phyloP scores from a whole-genome alignment of 106 monocot genomes.

The Posidonia australis region DNA sequence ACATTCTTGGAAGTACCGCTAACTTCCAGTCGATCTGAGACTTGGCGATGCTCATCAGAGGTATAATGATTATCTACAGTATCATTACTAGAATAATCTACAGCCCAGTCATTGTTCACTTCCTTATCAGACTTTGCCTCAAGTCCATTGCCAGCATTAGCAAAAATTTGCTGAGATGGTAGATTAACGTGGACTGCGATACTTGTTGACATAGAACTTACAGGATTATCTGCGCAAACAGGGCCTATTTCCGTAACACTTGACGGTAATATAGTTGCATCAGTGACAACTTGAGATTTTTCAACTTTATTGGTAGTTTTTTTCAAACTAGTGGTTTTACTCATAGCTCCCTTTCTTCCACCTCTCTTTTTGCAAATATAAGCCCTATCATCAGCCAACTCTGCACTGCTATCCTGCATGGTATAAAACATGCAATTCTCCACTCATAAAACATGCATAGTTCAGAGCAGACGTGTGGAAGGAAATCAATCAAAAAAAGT shows the following conservation, averaged over 20 bases:
- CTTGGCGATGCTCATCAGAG: background rate
- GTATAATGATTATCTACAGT: background rate
- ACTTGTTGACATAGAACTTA: constrained; percentile 1
- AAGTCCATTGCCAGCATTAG: constrained; percentile 7
- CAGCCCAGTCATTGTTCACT: constrained; percentile 17
- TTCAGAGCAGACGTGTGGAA: background rate
- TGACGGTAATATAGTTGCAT: constrained; percentile 6
- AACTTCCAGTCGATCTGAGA: background rate
- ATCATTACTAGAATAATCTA: background rate
- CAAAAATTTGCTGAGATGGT: constrained; percentile 7
- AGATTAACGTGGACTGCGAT: background rate
- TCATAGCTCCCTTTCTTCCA: constrained; percentile 39
- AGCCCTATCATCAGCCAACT: constrained; percentile 20
- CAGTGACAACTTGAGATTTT: constrained; percentile 15
- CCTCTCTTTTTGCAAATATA: constrained; percentile 32
- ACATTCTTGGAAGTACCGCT: background rate
- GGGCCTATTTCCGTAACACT: constrained; percentile 4
- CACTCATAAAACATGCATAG: background rate
- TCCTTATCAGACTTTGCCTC: constrained; percentile 27
- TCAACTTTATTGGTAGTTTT: constrained; percentile 6
- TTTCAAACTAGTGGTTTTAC: constrained; percentile 18
- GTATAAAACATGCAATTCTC: background rate
- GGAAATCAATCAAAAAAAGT: background rate
- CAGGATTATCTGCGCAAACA: background rate
- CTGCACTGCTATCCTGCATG: constrained; percentile 26